These are phyloP conservation scores for Cyberlindnera xylosilytica DNA, from an alignment of 805 yeast species.

Conservation along the genomic window DNA sequence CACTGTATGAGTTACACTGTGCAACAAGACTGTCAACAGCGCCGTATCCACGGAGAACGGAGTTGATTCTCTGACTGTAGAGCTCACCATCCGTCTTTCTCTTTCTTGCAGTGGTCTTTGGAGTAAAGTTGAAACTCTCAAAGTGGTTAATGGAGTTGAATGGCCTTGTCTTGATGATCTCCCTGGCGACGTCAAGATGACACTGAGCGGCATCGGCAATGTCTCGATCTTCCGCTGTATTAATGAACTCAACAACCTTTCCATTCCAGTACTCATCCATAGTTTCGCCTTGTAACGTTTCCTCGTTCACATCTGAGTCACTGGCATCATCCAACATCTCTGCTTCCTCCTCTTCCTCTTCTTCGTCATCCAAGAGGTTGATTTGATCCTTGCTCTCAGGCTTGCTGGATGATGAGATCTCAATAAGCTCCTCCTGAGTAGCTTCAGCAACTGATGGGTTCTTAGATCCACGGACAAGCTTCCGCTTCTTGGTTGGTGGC, in stretches of 20 bases:
- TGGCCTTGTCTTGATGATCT: slow-evolving; percentile 69
- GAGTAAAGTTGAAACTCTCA: slow-evolving; percentile 50
- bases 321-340: slow-evolving; percentile 41
- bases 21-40: slow-evolving; percentile 93
- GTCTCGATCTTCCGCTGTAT: slow-evolving; percentile 71
- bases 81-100: slow-evolving; percentile 65
- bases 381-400: slow-evolving; percentile 9
- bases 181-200: slow-evolving; percentile 59
- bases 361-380: slow-evolving; percentile 23
- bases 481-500: slow-evolving; percentile 35
- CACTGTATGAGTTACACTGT: slow-evolving; percentile 77
- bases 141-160: slow-evolving; percentile 57
- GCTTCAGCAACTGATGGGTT: slow-evolving; percentile 24
- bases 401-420: not conserved
- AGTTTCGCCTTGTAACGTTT: slow-evolving; percentile 26
- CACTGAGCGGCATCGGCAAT: slow-evolving; percentile 78
- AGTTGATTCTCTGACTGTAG: slow-evolving; percentile 65
- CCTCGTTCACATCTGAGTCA: slow-evolving; percentile 45
- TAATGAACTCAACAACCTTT: slow-evolving; percentile 72
- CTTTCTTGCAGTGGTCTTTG: slow-evolving; percentile 35
- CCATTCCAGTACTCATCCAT: slow-evolving; percentile 47
- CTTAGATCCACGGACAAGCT: slow-evolving; percentile 37
- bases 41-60: slow-evolving; percentile 79
- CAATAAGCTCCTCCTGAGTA: slow-evolving; percentile 14
- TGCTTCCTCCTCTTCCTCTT: slow-evolving; percentile 44